phyloP scores from a whole-genome alignment of 371 early-diverging fungal species.

The Apophysomyces variabilis region DNA sequence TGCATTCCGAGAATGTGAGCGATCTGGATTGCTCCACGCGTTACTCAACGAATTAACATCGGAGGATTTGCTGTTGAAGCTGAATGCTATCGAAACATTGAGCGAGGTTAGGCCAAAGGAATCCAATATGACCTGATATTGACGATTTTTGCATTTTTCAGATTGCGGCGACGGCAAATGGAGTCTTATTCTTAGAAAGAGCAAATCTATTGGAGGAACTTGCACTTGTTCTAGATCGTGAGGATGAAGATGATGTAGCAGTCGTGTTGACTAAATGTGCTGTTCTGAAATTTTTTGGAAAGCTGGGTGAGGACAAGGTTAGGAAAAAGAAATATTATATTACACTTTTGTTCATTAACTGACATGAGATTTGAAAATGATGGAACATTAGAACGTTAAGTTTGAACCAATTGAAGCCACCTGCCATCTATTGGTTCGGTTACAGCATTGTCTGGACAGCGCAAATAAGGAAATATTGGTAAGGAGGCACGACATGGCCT shows the following conservation, averaged over 20 bases:
- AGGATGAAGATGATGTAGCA: conserved; percentile 34
- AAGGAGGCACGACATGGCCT: conserved; percentile 8
- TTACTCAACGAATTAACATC: conserved; percentile 41
- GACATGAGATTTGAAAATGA: neutral
- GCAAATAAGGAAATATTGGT: conserved; percentile 42
- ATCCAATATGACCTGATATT: neutral
- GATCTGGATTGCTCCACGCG: conserved; percentile 34
- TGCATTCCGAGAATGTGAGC: conserved; percentile 44
- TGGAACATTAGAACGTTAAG: conserved; percentile 27
- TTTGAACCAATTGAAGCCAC: conserved; percentile 32
- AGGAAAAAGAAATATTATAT: neutral
- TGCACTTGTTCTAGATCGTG: conserved; percentile 27
- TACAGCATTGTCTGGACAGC: conserved; percentile 34
- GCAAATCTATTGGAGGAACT: conserved; percentile 37
- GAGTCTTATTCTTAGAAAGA: conserved; percentile 41
- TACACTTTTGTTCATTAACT: neutral
- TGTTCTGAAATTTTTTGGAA: conserved; percentile 50
- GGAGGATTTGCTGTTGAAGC: conserved; percentile 44
- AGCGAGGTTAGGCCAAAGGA: conserved; percentile 34
- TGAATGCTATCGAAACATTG: conserved; percentile 58
- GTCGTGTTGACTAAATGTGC: conserved; percentile 42
- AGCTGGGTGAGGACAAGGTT: conserved; percentile 36
- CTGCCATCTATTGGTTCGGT: conserved; percentile 32
- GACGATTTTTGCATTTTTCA: conserved; percentile 7
- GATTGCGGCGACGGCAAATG: conserved; percentile 38